Conservation (phyloP, 2,329 filamentous ascomycete genomes). For the Diaporthe helianthi region DNA sequence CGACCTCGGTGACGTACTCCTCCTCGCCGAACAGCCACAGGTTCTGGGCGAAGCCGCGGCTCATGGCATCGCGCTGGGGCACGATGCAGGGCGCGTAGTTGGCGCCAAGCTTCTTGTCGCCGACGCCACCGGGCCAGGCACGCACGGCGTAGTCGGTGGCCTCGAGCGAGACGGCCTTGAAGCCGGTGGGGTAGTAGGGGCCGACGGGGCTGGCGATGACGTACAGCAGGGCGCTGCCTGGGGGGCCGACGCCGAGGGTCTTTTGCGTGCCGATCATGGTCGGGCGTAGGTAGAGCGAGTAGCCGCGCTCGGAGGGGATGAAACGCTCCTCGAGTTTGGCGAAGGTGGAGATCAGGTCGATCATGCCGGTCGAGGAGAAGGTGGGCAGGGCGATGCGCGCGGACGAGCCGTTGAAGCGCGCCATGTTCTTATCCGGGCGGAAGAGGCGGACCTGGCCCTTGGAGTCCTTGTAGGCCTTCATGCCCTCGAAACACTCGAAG, state of each 20-base stretch:
- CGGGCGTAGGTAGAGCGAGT: conserved; percentile 93
- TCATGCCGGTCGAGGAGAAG: conserved; percentile 77
- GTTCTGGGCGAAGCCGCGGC: conserved; percentile 95
- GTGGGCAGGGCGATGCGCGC: conserved; percentile 92
- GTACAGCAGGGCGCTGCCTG: conserved; percentile 88
- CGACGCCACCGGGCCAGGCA: conserved; percentile 96
- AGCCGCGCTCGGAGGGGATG: conserved; percentile 85
- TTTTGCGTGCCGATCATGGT: conserved; percentile 97
- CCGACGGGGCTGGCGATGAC: conserved; percentile 96
- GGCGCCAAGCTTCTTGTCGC: conserved; percentile 97
- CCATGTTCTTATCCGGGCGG: conserved; percentile 96
- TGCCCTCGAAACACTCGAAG: conserved; percentile 97
- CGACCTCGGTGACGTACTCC: conserved; percentile 95
- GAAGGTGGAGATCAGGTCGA: conserved; percentile 81
- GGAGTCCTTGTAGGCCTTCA: conserved; percentile 97
- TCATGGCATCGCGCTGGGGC: conserved; percentile 91
- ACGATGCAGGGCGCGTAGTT: conserved; percentile 99
- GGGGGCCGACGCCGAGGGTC: conserved; percentile 91
- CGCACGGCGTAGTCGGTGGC: conserved; percentile 96
- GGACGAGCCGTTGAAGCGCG: conserved; percentile 87
- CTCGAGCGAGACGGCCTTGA: conserved; percentile 95
- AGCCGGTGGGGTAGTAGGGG: conserved; percentile 97
- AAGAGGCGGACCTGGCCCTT: conserved; percentile 83
- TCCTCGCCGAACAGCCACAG: conserved; percentile 97
- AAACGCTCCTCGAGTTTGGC: conserved; percentile 85